Conservation (phyloP, 306 rosid species). For the Urtica urens region DNA sequence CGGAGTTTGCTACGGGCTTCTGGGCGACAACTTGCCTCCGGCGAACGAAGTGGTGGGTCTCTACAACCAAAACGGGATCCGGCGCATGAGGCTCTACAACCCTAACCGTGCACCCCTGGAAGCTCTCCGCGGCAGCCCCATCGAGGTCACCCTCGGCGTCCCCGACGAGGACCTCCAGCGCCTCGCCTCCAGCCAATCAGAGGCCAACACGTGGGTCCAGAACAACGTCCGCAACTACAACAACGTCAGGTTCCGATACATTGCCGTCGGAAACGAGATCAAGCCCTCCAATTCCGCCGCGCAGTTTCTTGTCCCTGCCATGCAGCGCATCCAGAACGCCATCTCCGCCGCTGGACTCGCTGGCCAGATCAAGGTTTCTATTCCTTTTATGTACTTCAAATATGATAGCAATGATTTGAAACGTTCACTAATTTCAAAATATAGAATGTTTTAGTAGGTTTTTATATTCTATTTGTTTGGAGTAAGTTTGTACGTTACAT, state of each 20-base stretch:
- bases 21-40: conserved; percentile 15
- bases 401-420: too few species aligned
- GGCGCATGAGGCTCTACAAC: conserved; percentile 18
- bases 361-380: conserved; percentile 10
- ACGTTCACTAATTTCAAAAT: too few species aligned
- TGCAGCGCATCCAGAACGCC: conserved; percentile 8
- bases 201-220: conserved; percentile 9
- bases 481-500: too few species aligned
- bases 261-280: conserved; percentile 12
- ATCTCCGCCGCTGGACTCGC: background rate
- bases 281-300: background rate
- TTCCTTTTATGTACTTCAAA: too few species aligned
- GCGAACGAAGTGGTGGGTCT: conserved; percentile 17
- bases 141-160: conserved; percentile 18
- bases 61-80: conserved; percentile 17
- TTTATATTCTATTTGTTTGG: too few species aligned
- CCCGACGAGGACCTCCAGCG: conserved; percentile 9
- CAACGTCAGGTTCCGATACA: conserved; percentile 6
- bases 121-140: conserved; percentile 19
- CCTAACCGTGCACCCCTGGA: conserved; percentile 14
- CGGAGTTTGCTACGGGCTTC: conserved; percentile 22
- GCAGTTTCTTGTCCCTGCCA: conserved; percentile 16
- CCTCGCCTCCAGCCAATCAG: conserved; percentile 7
- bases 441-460: too few species aligned
- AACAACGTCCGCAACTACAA: conserved; percentile 12